Conservation (phyloP, 179 eudicot species). For the Vitellaria paradoxa region DNA sequence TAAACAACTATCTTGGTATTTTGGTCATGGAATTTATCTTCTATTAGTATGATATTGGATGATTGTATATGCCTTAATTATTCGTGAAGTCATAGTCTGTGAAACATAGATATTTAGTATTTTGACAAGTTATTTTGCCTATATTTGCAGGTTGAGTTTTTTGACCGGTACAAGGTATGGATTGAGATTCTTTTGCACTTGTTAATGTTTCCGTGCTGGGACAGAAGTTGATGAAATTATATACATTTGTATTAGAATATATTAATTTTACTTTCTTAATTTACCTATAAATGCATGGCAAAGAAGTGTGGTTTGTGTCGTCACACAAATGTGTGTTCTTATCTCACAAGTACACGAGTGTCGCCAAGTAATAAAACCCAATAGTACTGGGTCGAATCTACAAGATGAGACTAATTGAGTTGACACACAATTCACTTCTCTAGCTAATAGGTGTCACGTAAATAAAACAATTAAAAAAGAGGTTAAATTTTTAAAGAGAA, state of each 20-base stretch:
- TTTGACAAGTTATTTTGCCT: constrained; percentile 16
- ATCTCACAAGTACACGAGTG: no score
- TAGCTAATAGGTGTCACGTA: no score
- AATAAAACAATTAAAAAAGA: no score
- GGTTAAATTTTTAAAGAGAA: no score
- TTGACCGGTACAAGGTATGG: constrained; percentile 88
- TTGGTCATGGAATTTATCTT: neutral
- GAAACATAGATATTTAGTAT: neutral
- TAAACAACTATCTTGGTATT: neutral
- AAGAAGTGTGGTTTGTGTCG: neutral
- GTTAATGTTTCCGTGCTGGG: neutral
- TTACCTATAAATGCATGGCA: neutral
- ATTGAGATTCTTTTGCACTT: constrained; percentile 1
- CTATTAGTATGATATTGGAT: neutral
- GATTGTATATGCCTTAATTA: neutral
- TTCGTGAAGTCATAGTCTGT: neutral
- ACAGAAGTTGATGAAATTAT: neutral
- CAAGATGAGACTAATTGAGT: no score
- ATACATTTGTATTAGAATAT: neutral
- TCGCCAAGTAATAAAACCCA: no score
- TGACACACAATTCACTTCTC: no score
- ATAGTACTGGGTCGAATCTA: no score
- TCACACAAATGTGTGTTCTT: no score
- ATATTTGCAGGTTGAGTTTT: constrained; percentile 84
- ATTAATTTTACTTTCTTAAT: neutral